phyloP scores from a whole-genome alignment of 2,329 filamentous ascomycete species.

The Phialophora chinensis region DNA sequence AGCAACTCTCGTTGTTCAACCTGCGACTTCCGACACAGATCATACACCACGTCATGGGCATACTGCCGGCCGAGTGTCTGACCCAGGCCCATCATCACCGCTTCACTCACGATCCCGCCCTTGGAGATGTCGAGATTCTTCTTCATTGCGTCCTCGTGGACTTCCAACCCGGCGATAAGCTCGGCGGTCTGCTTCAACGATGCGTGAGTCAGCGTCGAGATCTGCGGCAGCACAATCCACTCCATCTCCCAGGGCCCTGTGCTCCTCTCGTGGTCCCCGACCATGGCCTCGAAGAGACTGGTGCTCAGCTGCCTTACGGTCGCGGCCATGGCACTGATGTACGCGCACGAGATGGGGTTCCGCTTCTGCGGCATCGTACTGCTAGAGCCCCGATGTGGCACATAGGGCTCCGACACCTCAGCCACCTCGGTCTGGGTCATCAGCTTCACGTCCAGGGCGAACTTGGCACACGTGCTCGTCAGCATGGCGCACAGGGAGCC shows the following conservation, averaged over 20 bases:
- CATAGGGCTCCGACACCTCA: conserved; percentile 63
- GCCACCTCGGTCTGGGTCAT: conserved; percentile 64
- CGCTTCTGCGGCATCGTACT: conserved; percentile 66
- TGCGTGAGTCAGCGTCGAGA: conserved; percentile 60
- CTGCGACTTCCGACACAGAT: conserved; percentile 58
- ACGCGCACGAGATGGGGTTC: conserved; percentile 64
- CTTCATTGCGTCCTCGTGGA: conserved; percentile 58
- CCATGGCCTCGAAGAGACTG: conserved; percentile 62
- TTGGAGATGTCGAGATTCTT: conserved; percentile 58
- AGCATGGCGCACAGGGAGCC: conserved; percentile 36
- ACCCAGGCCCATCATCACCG: conserved; percentile 65
- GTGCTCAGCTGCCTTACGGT: conserved; percentile 60
- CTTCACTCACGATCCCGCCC: conserved; percentile 64
- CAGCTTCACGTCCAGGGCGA: conserved; percentile 63
- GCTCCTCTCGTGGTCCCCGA: conserved; percentile 63
- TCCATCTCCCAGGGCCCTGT: conserved; percentile 66
- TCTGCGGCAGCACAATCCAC: conserved; percentile 62
- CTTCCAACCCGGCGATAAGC: conserved; percentile 58
- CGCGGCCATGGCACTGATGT: conserved; percentile 62
- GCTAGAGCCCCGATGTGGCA: conserved; percentile 60
- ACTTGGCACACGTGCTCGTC: conserved; percentile 47
- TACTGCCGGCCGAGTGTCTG: conserved; percentile 58
- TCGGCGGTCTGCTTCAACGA: conserved; percentile 62
- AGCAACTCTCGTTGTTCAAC: conserved; percentile 53
- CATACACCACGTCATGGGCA: conserved; percentile 64